A percentile compares a stretch with the other conserved stretches of the same genome.
phyloP scores from a whole-genome alignment of 2,329 filamentous ascomycete species.

The Fusarium buharicum region DNA sequence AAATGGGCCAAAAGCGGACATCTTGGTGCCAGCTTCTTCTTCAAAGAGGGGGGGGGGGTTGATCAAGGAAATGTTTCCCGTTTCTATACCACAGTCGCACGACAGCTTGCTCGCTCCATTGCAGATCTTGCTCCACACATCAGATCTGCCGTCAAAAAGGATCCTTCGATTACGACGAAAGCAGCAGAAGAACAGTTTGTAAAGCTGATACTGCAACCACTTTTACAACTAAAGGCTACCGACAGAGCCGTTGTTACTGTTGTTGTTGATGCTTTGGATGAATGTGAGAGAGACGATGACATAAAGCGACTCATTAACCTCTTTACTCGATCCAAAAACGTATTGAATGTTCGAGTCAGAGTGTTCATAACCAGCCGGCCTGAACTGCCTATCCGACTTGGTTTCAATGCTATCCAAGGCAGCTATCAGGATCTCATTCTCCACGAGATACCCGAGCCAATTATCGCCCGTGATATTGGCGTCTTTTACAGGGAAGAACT shows the following conservation, averaged over 20 bases:
- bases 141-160: neutral
- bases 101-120: conserved; percentile 43
- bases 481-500: conserved; percentile 50
- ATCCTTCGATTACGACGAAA: conserved; percentile 1
- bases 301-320: neutral
- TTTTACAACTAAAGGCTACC: neutral
- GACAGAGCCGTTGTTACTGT: neutral
- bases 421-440: conserved; percentile 45
- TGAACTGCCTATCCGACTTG: conserved; percentile 51
- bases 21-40: neutral
- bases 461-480: conserved; percentile 52
- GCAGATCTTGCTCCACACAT: conserved; percentile 40
- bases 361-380: conserved; percentile 57
- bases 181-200: conserved; percentile 22
- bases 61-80: conserved; percentile 4
- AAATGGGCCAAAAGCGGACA: neutral
- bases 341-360: conserved; percentile 32
- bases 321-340: neutral
- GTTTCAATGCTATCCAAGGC: conserved; percentile 47
- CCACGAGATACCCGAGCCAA: conserved; percentile 47
- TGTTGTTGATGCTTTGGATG: conserved; percentile 50
- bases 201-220: conserved; percentile 10
- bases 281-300: conserved; percentile 28
- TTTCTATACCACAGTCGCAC: conserved; percentile 54
- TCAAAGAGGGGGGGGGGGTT: neutral